Conservation (phyloP, 352 stramenopile species). For the Hyaloperonospora arabidopsidis region DNA sequence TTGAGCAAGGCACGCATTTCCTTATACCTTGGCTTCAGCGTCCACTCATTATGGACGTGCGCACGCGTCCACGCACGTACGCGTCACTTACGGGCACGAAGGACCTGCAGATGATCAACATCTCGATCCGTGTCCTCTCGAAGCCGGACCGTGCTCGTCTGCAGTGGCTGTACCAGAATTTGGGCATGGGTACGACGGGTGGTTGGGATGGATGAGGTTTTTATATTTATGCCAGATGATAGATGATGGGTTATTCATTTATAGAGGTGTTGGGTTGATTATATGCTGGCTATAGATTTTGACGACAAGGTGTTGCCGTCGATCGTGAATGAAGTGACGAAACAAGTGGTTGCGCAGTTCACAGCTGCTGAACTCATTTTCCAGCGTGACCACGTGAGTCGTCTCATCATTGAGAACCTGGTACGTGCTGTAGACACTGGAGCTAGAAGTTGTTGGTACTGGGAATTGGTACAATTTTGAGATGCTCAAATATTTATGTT, state of each 20-base stretch:
- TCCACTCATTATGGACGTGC: constrained; percentile 92
- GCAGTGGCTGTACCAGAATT: constrained; percentile 94
- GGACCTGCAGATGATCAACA: constrained; percentile 99
- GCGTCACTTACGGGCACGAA: constrained; percentile 89
- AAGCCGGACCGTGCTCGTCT: constrained; percentile 90
- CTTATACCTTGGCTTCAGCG: constrained; percentile 97
- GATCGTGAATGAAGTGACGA: constrained; percentile 99
- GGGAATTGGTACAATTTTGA: neutral
- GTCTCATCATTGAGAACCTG: constrained; percentile 91
- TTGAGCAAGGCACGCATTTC: constrained; percentile 94
- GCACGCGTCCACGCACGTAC: constrained; percentile 90
- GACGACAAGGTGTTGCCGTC: constrained; percentile 97
- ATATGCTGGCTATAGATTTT: constrained; percentile 77
- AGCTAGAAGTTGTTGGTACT: neutral
- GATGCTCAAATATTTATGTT: constrained; percentile 1
- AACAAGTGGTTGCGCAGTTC: constrained; percentile 98
- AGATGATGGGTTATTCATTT: neutral
- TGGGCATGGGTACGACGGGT: constrained; percentile 75
- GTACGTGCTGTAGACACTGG: constrained; percentile 41
- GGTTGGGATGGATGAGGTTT: neutral
- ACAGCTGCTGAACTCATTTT: constrained; percentile 98
- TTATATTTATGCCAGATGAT: neutral
- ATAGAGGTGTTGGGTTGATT: neutral
- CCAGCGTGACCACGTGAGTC: constrained; percentile 96
- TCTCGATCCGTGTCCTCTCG: constrained; percentile 97